Evolutionary conservation across 2,329 filamentous ascomycete genomes (phyloP).

Genomic region (Colletotrichum karsti): DNA sequence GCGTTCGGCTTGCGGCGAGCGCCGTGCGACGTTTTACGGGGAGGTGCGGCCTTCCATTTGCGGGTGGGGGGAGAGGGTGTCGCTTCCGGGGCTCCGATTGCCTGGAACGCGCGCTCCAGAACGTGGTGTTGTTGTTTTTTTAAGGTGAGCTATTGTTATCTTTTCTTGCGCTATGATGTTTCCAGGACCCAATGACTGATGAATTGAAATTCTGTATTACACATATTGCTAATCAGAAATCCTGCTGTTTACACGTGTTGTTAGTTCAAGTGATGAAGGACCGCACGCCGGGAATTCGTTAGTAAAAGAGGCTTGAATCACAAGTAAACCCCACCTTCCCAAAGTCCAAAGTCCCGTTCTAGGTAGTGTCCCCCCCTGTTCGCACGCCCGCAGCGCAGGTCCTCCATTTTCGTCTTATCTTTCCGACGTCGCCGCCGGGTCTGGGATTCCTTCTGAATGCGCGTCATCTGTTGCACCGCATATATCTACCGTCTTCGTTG

Average conservation of each 20-base stretch:
- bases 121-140: neutral
- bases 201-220: too few relatives aligned
- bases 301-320: neutral
- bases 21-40: constrained; percentile 28
- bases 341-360: too few relatives aligned
- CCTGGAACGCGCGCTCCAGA: neutral
- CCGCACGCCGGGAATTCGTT: neutral
- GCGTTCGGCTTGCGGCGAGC: constrained; percentile 30
- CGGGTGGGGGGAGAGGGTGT: neutral
- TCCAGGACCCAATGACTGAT: too few relatives aligned
- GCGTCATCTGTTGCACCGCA: constrained; percentile 19
- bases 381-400: neutral
- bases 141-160: neutral
- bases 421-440: constrained; percentile 3
- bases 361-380: neutral
- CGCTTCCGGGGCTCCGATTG: constrained; percentile 2
- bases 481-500: constrained; percentile 3
- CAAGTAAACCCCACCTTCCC: too few relatives aligned
- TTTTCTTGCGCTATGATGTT: neutral
- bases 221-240: too few relatives aligned
- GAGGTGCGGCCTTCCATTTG: constrained; percentile 2
- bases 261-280: too few relatives aligned
- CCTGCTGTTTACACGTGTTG: neutral
- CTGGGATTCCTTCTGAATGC: neutral
- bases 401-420: constrained; percentile 5